Evolutionary conservation across 129 eudicot species (phyloP).

Genomic region (Escallonia herrerae): DNA sequence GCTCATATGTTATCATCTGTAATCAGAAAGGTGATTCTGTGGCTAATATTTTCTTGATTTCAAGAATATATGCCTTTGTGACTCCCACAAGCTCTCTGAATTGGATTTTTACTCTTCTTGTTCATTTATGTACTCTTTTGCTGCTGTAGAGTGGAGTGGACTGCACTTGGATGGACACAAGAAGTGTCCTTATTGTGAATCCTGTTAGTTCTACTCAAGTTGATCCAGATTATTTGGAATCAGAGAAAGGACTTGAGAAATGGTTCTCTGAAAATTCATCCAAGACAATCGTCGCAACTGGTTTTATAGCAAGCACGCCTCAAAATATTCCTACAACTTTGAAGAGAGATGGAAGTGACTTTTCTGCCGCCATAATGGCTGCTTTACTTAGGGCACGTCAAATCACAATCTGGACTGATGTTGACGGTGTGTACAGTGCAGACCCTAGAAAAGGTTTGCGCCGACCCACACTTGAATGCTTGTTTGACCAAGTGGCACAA

Average conservation of each 20-base stretch:
- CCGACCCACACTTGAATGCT: neutral
- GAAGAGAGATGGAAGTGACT: constrained; percentile 97
- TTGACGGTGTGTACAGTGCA: constrained; percentile 97
- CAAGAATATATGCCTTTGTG: neutral
- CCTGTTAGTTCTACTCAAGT: constrained; percentile 90
- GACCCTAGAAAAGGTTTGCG: constrained; percentile 94
- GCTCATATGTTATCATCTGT: constrained; percentile 75
- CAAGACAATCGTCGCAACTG: constrained; percentile 78
- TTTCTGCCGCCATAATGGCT: constrained; percentile 98
- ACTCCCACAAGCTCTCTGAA: neutral
- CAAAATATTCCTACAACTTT: constrained; percentile 91
- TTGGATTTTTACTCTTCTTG: neutral
- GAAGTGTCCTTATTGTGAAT: constrained; percentile 83
- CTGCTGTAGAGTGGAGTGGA: constrained; percentile 60
- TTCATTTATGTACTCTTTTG: neutral
- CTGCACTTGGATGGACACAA: constrained; percentile 94
- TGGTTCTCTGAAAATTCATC: constrained; percentile 67
- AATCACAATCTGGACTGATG: constrained; percentile 99
- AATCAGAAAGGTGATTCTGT: constrained; percentile 55
- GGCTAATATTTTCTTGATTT: constrained; percentile 4
- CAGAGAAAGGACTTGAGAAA: constrained; percentile 67
- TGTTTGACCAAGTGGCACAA: neutral
- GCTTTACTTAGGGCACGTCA: constrained; percentile 79
- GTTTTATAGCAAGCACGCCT: constrained; percentile 93
- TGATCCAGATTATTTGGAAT: constrained; percentile 90